phyloP scores from a whole-genome alignment of 2,329 filamentous ascomycete species.

The Clarireedia sp. region DNA sequence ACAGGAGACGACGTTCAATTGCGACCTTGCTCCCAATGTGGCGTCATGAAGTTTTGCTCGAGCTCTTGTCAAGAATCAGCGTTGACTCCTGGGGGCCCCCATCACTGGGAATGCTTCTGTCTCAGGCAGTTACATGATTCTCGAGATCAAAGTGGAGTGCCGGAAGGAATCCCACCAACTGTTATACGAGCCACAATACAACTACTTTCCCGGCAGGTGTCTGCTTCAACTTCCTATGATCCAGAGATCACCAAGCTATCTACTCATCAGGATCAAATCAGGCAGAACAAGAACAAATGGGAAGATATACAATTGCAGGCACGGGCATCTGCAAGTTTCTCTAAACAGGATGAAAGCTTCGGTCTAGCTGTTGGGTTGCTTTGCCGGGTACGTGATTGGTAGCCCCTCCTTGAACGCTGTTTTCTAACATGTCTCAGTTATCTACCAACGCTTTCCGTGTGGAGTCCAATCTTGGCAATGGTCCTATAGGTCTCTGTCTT shows the following conservation, averaged over 20 bases:
- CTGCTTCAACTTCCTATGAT: slow-evolving; percentile 16
- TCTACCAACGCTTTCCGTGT: slow-evolving; percentile 56
- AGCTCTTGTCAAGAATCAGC: slow-evolving; percentile 44
- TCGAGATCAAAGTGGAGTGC: background rate
- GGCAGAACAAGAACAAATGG: slow-evolving; percentile 30
- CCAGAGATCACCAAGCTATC: slow-evolving; percentile 31
- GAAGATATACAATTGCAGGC: slow-evolving; percentile 41
- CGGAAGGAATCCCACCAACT: slow-evolving; percentile 34
- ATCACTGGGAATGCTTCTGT: slow-evolving; percentile 47
- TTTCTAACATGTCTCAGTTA: slow-evolving; percentile 34
- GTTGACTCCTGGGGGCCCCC: slow-evolving; percentile 39
- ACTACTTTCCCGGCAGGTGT: slow-evolving; percentile 35
- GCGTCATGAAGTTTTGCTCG: slow-evolving; percentile 46
- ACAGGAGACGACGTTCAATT: slow-evolving; percentile 11
- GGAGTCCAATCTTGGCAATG: slow-evolving; percentile 42
- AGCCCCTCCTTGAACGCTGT: background rate
- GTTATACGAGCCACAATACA: slow-evolving; percentile 47
- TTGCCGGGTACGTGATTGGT: slow-evolving; percentile 41
- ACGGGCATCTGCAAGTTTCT: slow-evolving; percentile 38
- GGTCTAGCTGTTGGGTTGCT: slow-evolving; percentile 38
- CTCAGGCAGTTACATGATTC: slow-evolving; percentile 23
- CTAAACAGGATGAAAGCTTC: slow-evolving; percentile 23
- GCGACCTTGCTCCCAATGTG: slow-evolving; percentile 44
- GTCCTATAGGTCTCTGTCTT: slow-evolving; percentile 47
- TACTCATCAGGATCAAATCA: slow-evolving; percentile 40